phyloP scores from a whole-genome alignment of 768 basidiomycete species.

The Clitopilus passeckerianus region DNA sequence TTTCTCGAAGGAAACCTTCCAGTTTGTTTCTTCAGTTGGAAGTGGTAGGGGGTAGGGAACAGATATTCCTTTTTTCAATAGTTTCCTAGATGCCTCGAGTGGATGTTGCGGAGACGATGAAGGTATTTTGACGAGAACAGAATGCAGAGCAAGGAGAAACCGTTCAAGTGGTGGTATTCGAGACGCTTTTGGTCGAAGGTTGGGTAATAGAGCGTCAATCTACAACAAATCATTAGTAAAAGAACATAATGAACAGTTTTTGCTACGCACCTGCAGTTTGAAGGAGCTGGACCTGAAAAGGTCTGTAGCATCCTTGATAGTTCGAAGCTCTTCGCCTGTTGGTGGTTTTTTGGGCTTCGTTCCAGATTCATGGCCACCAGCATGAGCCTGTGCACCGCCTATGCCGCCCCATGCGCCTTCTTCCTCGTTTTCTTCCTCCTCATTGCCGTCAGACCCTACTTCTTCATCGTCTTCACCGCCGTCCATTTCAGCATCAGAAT shows the following conservation, averaged over 20 bases:
- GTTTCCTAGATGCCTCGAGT: constrained; percentile 50
- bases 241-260: neutral
- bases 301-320: constrained; percentile 69
- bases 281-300: constrained; percentile 77
- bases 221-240: constrained; percentile 23
- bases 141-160: constrained; percentile 65
- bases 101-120: constrained; percentile 59
- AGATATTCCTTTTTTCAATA: constrained; percentile 50
- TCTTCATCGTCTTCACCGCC: neutral
- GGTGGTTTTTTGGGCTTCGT: constrained; percentile 38
- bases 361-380: neutral
- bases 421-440: neutral
- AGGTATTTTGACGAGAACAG: constrained; percentile 56
- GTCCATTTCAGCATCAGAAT: neutral
- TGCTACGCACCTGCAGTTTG: constrained; percentile 63
- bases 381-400: neutral
- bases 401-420: neutral
- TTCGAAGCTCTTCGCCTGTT: constrained; percentile 64
- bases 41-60: constrained; percentile 68
- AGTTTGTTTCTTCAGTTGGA: constrained; percentile 77
- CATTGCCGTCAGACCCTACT: neutral
- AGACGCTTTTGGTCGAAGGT: constrained; percentile 62
- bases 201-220: constrained; percentile 79
- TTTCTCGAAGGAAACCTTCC: constrained; percentile 79
- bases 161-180: constrained; percentile 56